Percentiles rank a stretch among this genome's conserved stretches.
phyloP scores from a whole-genome alignment of 768 basidiomycete species.

The Mycena rosella region DNA sequence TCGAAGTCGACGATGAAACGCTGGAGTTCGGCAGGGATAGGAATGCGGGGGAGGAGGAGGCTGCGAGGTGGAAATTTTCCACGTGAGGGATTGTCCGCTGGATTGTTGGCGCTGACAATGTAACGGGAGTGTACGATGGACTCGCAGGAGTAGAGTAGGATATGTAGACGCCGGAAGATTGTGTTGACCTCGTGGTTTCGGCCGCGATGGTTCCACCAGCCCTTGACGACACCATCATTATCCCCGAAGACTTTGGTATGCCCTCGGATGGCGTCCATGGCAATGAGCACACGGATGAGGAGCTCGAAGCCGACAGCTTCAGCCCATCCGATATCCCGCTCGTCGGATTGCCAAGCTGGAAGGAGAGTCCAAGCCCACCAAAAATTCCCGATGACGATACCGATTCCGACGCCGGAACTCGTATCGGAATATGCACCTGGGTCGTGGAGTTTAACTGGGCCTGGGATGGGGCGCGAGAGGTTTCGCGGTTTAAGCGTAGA shows the following conservation, averaged over 20 bases:
- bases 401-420: slow-evolving; percentile 36
- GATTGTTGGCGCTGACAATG: neutral
- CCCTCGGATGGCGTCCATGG: too few species aligned
- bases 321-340: slow-evolving; percentile 60
- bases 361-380: slow-evolving; percentile 42
- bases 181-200: slow-evolving; percentile 43
- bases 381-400: slow-evolving; percentile 23
- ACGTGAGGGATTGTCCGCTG: neutral
- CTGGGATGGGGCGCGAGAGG: slow-evolving; percentile 37
- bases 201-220: slow-evolving; percentile 48
- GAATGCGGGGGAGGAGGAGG: neutral
- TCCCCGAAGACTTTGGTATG: slow-evolving; percentile 32
- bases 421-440: slow-evolving; percentile 48
- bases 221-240: slow-evolving; percentile 53
- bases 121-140: neutral
- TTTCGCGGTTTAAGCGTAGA: slow-evolving; percentile 23
- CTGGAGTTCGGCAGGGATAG: neutral
- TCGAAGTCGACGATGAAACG: slow-evolving; percentile 2
- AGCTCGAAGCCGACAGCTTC: slow-evolving; percentile 59
- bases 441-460: slow-evolving; percentile 32
- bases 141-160: neutral
- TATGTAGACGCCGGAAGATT: slow-evolving; percentile 44
- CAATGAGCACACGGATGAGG: slow-evolving; percentile 44
- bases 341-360: slow-evolving; percentile 46
- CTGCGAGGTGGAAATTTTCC: neutral